phyloP scores from a whole-genome alignment of 805 yeast species.

The Spathaspora arborariae region DNA sequence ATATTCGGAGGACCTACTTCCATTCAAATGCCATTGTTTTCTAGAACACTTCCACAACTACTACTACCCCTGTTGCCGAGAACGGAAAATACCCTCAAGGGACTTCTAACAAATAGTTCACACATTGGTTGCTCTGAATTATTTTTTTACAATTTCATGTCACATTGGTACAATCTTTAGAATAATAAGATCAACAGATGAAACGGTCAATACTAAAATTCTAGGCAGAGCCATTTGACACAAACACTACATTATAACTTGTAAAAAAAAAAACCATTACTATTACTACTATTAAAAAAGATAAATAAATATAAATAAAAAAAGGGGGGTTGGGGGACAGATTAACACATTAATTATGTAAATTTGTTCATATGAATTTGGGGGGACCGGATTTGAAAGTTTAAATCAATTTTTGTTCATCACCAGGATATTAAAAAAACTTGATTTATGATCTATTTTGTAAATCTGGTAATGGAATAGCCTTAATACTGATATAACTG shows the following conservation, averaged over 20 bases:
- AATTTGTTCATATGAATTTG: neutral
- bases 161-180: no score
- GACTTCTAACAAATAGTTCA: no score
- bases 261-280: slow-evolving; percentile 4
- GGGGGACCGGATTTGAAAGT: slow-evolving; percentile 3
- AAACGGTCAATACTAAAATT: no score
- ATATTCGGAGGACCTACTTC: no score
- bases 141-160: no score
- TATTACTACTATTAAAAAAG: slow-evolving; percentile 5
- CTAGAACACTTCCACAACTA: no score
- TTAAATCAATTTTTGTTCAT: slow-evolving; percentile 1
- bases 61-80: no score
- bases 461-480: slow-evolving; percentile 40
- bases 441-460: slow-evolving; percentile 9
- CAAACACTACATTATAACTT: neutral
- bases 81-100: no score
- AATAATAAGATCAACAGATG: no score
- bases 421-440: slow-evolving; percentile 4
- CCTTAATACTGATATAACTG: slow-evolving; percentile 51
- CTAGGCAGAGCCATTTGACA: neutral
- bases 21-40: no score
- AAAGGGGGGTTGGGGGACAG: slow-evolving; percentile 1
- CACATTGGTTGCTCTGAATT: no score
- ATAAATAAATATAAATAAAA: slow-evolving; percentile 1
- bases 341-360: slow-evolving; percentile 3